Evolutionary conservation across 2,329 filamentous ascomycete genomes (phyloP).

Genomic region (Fusarium sp.): DNA sequence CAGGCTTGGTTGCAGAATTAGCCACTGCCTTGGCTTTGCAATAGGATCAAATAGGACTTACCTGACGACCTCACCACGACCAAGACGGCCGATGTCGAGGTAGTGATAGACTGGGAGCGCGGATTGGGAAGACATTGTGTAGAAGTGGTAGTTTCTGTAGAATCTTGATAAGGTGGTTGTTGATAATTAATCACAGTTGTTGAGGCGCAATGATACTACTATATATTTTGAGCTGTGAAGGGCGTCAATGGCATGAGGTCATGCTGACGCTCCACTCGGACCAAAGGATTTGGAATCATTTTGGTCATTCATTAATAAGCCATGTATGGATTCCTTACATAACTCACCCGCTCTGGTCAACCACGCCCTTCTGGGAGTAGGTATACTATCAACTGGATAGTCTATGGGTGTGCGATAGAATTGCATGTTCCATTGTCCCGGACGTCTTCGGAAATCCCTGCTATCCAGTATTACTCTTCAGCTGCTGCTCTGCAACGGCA

Average conservation of each 20-base stretch:
- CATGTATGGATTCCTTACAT: not conserved
- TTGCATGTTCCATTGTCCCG: not conserved
- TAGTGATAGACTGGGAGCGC: slow-evolving; percentile 38
- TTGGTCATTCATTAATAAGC: not conserved
- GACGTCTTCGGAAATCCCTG: not conserved
- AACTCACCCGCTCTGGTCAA: not conserved
- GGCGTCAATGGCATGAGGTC: slow-evolving; percentile 2
- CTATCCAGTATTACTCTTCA: not conserved
- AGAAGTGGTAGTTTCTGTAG: not conserved
- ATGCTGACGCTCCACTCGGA: not conserved
- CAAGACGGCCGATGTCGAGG: slow-evolving; percentile 40
- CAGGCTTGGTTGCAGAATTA: slow-evolving; percentile 12
- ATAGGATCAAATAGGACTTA: slow-evolving; percentile 4
- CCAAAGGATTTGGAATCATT: slow-evolving; percentile 2
- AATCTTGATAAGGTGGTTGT: not conserved
- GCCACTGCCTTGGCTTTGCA: not conserved
- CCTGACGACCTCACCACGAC: slow-evolving; percentile 44
- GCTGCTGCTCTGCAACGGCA: not conserved
- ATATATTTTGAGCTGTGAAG: not conserved
- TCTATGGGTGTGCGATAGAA: not conserved
- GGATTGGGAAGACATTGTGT: slow-evolving; percentile 4
- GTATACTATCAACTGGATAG: not conserved
- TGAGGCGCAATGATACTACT: not conserved
- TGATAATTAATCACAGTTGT: not conserved
- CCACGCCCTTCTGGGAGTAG: not conserved